Base-by-base conservation (phyloP, 2,329 filamentous ascomycete genomes). In the Exophiala dermatitidis region DNA sequence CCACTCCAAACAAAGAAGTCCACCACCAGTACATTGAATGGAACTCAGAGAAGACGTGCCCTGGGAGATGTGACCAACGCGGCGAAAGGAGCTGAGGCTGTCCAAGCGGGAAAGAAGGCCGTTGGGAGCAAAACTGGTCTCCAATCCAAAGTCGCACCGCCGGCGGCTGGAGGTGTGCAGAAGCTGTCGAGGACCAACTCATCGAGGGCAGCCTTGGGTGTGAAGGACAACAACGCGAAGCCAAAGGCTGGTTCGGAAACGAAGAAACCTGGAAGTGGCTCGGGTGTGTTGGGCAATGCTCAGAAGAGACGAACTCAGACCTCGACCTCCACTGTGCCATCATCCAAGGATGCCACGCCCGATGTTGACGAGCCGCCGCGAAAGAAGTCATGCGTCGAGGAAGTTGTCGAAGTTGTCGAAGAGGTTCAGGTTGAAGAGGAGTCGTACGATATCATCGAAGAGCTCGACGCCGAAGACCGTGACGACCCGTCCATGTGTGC, bases 401-500 rank as follows among this genome's bases (percentile, higher is more conserved):
- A 72, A 72, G 60, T 59, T 45, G 69, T 71, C 68, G 66, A 72
- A 72, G 60, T 59, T 45, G 69, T 71, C 68, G 56, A 68, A 69
- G 61, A 67, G 63, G 64, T 67, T 50, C 69, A 71, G 36, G 58
- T 59, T 3, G 59, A 67, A 32, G 65, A 71, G 19, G 19, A 19
- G 33, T 63, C 55, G 6, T 54, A 52, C 34, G 61, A 63, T 32
- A 55, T 62, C 31, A 68, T 77, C 26, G 65, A 67, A 1, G 78
- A 93, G 63, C 77, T 96, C 31, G 93, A 97, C 67, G 77, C 76
- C 46, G 93, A 97, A 69, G 93, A 98, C 65, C 69, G 86, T 47
- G 89, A 95, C 62, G 93, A 98, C 67, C 94, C 94, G 29, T 78
- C 96, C 64, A 97, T 98, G 93, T 93, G 94, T 60, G 89, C 93